Evolutionary conservation across 73 alveolate genomes (phyloP).

Genomic region (Stentor coeruleus): DNA sequence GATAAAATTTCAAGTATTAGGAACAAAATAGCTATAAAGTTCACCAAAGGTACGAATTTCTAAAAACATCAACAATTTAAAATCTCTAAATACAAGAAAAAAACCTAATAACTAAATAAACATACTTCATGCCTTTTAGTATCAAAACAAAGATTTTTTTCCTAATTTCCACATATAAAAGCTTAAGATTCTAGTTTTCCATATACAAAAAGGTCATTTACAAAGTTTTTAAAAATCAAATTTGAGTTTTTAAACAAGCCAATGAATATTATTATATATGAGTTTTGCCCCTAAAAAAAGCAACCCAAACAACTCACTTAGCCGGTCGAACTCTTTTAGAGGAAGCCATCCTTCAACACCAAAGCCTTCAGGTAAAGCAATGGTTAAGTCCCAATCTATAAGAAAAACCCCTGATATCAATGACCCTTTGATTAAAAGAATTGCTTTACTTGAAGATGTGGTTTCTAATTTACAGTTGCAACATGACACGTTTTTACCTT

Average conservation of each 20-base stretch:
- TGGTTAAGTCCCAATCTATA: not conserved
- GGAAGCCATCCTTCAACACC: not conserved
- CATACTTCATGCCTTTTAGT: too few species aligned
- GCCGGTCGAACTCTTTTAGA: not conserved
- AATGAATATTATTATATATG: not conserved
- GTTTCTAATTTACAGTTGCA: not conserved
- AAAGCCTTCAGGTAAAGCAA: not conserved
- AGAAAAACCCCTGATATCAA: not conserved
- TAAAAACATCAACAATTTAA: too few species aligned
- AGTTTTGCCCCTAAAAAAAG: not conserved
- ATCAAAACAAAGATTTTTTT: too few species aligned
- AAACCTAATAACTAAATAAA: too few species aligned
- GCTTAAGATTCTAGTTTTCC: too few species aligned
- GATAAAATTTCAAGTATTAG: too few species aligned
- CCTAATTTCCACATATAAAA: too few species aligned
- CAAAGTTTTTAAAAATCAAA: not conserved
- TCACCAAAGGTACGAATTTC: too few species aligned
- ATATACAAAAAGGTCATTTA: too few species aligned
- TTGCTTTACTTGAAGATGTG: slow-evolving; percentile 1
- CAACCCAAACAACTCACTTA: not conserved
- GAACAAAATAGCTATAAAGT: too few species aligned
- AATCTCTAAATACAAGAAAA: too few species aligned
- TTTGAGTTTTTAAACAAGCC: not conserved
- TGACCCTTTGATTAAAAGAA: not conserved
- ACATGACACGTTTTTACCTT: slow-evolving; percentile 3